Percentiles rank a stretch among this genome's conserved stretches.
These are phyloP conservation scores for Fusarium falciforme DNA, from an alignment of 2,329 filamentous ascomycete species.

Conservation along the genomic window DNA sequence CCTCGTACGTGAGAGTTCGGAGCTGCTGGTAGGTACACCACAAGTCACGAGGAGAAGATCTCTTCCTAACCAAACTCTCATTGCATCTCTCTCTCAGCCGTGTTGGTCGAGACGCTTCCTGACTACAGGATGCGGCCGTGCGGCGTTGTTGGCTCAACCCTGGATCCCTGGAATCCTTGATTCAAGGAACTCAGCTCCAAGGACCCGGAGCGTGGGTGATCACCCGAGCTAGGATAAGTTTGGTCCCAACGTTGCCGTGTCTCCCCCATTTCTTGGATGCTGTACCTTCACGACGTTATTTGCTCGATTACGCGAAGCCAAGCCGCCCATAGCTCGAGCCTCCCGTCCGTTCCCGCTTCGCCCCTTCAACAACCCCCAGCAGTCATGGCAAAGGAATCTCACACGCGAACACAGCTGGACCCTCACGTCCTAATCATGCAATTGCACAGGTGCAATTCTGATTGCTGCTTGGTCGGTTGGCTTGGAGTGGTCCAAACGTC, in stretches of 20 bases:
- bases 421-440: not conserved
- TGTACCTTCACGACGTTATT: conserved; percentile 14
- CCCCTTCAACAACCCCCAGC: not conserved
- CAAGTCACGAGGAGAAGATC: not conserved
- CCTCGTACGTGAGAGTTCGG: not conserved
- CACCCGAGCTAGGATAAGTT: conserved; percentile 11
- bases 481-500: not conserved
- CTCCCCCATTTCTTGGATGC: not conserved
- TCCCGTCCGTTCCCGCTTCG: not conserved
- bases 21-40: not conserved
- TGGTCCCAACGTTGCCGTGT: not conserved
- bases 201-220: conserved; percentile 40
- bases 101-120: not conserved
- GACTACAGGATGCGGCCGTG: not conserved
- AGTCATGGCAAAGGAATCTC: not conserved
- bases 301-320: conserved; percentile 21
- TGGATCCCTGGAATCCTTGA: conserved; percentile 1
- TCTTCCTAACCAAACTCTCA: not conserved
- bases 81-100: not conserved
- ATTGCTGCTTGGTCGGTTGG: not conserved
- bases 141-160: conserved; percentile 20
- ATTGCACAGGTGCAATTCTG: not conserved
- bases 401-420: not conserved
- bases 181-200: conserved; percentile 27
- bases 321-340: conserved; percentile 3